phyloP scores from a whole-genome alignment of 2,329 filamentous ascomycete species.

The Chrysoporthe austroafricana region DNA sequence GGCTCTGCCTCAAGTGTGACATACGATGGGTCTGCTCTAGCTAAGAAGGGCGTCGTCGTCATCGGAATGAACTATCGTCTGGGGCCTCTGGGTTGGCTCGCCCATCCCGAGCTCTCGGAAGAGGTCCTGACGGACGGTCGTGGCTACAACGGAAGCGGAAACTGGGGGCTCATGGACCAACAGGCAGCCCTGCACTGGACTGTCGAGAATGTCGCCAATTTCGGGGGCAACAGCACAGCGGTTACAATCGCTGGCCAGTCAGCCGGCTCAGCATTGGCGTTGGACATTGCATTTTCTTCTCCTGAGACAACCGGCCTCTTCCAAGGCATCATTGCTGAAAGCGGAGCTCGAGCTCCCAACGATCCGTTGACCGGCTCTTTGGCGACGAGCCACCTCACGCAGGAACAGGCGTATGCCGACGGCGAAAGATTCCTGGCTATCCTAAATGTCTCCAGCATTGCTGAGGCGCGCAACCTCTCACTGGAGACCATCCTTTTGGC shows the following conservation, averaged over 20 bases:
- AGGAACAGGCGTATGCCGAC: slow-evolving; percentile 28
- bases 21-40: slow-evolving; percentile 60
- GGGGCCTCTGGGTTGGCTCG: slow-evolving; percentile 73
- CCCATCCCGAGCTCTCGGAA: slow-evolving; percentile 55
- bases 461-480: slow-evolving; percentile 31
- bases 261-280: slow-evolving; percentile 64
- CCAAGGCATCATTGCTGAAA: slow-evolving; percentile 38
- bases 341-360: slow-evolving; percentile 37
- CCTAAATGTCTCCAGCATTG: slow-evolving; percentile 33
- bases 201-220: slow-evolving; percentile 64
- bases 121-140: background rate
- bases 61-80: slow-evolving; percentile 79
- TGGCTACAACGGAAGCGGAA: slow-evolving; percentile 47
- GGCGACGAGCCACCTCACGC: slow-evolving; percentile 34
- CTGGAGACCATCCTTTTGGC: slow-evolving; percentile 2
- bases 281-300: slow-evolving; percentile 6
- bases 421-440: slow-evolving; percentile 28
- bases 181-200: slow-evolving; percentile 72
- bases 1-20: slow-evolving; percentile 43
- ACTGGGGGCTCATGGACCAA: slow-evolving; percentile 73
- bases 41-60: slow-evolving; percentile 67
- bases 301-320: slow-evolving; percentile 30
- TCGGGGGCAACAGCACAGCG: slow-evolving; percentile 70
- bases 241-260: slow-evolving; percentile 71
- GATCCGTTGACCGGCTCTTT: slow-evolving; percentile 36